Conservation (phyloP, 495 filamentous ascomycete species). For the Neurospora sp. region DNA sequence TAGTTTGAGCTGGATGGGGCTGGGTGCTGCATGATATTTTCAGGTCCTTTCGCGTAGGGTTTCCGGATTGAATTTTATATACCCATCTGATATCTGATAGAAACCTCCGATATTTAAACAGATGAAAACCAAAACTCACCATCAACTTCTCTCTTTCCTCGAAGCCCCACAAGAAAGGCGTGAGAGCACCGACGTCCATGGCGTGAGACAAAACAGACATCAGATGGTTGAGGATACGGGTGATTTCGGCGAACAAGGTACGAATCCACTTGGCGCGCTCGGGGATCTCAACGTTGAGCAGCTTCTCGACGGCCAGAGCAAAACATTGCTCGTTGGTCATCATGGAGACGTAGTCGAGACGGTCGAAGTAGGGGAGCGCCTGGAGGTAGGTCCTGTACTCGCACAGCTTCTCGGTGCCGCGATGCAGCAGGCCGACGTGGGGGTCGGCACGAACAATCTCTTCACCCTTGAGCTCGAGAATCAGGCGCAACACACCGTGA, state of each 20-base stretch:
- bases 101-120: background rate
- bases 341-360: conserved; percentile 98
- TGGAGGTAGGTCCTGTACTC: conserved; percentile 99
- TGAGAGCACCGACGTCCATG: conserved; percentile 98
- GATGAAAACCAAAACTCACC: conserved; percentile 43
- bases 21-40: background rate
- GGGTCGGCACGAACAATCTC: conserved; percentile 95
- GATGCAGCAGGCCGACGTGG: conserved; percentile 91
- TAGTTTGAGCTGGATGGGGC: background rate
- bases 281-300: conserved; percentile 94
- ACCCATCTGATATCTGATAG: background rate
- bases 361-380: conserved; percentile 97
- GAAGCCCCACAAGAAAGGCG: conserved; percentile 98
- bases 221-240: conserved; percentile 88
- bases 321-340: conserved; percentile 99
- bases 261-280: conserved; percentile 95
- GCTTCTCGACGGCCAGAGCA: conserved; percentile 90
- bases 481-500: conserved; percentile 95
- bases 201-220: conserved; percentile 97
- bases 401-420: conserved; percentile 99
- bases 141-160: conserved; percentile 99
- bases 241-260: conserved; percentile 94
- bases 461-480: conserved; percentile 95
- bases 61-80: background rate
- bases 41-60: background rate